Base-by-base conservation (phyloP, 371 early-diverging fungal species). In the Smittium mucronatum region DNA sequence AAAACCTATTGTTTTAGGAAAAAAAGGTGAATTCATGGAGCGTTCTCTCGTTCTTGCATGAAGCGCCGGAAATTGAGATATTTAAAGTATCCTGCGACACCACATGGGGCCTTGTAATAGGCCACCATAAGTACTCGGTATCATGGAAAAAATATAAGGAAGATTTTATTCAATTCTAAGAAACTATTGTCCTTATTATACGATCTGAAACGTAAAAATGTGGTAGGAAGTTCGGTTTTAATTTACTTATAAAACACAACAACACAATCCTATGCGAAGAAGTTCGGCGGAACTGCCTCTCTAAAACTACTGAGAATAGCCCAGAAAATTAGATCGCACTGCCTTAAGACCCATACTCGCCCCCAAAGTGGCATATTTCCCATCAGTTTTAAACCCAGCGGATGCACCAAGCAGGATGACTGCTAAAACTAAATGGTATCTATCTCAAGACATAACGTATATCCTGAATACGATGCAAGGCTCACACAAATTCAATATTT, bases 161-260 rank as follows among this genome's bases (percentile, higher is more conserved):
- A 47, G 21, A 5, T 47, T 11, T 21, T 11, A 11, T 11, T 47
- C 47, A 47, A 11, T 21, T 11, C 47, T 11, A 47, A 47, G 47
- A 47, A 47, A 47, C 47, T 21, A 47, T 47, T 47, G 47, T 11
- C 47, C 21, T 47, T 47, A 21, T 47, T 47, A 11, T 47, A 47
- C 21, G 47, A 5, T 11, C 47, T 21, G 47, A 47, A 21, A 21
- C 21, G 5, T 21, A 47, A 47, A 47, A 47, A 21, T 47, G 47
- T 47, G 47, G 21, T 21, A 21, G 47, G 47, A 47, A 5, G 5
- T 11, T 47, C 47, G 21, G 47, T 47, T n/a, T n/a, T 28, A 30
- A 33, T 61, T 16, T 61, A 61, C n/a, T 28, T n/a, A 33, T 28
- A 61, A 28, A 61, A 61, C 63, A 61, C 63, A 33, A 61, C 5